Conservation (phyloP, 345 rosid species). For the Balakata baccata region DNA sequence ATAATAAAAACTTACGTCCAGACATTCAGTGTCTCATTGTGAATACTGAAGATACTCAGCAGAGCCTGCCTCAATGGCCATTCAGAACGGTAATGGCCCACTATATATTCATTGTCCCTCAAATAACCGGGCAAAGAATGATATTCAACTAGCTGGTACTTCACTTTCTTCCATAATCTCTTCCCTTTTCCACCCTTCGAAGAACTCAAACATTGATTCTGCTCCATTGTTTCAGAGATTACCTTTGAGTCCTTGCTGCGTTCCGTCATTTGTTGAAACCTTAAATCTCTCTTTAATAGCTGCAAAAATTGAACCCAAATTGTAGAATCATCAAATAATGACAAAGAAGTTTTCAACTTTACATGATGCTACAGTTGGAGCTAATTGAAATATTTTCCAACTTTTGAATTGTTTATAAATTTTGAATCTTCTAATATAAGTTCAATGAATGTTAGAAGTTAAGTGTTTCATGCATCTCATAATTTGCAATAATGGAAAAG, state of each 20-base stretch:
- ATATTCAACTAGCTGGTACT: slow-evolving; percentile 87
- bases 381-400: background rate
- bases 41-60: slow-evolving; percentile 78
- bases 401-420: background rate
- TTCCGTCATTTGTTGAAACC: slow-evolving; percentile 37
- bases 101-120: slow-evolving; percentile 81
- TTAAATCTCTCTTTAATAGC: background rate
- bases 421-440: background rate
- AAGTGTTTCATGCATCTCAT: background rate
- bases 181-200: slow-evolving; percentile 63
- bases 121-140: slow-evolving; percentile 78
- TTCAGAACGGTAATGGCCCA: slow-evolving; percentile 81
- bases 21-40: slow-evolving; percentile 89
- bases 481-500: background rate
- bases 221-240: slow-evolving; percentile 44
- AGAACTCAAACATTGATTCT: slow-evolving; percentile 20
- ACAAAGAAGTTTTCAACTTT: background rate
- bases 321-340: background rate
- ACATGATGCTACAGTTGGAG: background rate
- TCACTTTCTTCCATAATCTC: slow-evolving; percentile 80
- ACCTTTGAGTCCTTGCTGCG: slow-evolving; percentile 23
- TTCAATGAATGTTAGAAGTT: background rate
- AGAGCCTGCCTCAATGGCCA: slow-evolving; percentile 91
- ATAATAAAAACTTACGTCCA: slow-evolving; percentile 96
- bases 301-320: background rate